Evolutionary conservation across 495 filamentous ascomycete genomes (phyloP).

Genomic region (Pyronema omphalodes): DNA sequence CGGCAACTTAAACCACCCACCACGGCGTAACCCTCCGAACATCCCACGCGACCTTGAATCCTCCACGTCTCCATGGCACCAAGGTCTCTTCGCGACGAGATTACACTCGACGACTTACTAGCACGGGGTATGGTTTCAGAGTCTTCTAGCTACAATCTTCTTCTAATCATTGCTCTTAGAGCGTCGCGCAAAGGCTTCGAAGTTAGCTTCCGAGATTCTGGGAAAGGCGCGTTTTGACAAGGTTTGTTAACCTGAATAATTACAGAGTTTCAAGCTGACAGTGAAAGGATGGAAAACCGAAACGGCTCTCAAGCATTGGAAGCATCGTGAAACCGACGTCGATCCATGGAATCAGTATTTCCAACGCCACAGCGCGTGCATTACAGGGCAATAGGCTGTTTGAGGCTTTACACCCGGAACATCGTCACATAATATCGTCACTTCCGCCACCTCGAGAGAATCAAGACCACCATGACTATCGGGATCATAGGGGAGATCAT

Average conservation of each 20-base stretch:
- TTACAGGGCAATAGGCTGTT: conserved; percentile 25
- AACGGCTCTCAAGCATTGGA: no score
- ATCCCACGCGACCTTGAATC: no score
- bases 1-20: no score
- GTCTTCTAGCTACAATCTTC: not conserved
- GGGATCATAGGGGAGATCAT: no score
- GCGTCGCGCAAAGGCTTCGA: conserved; percentile 18
- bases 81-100: not conserved
- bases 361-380: conserved; percentile 19
- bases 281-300: no score
- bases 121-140: conserved; percentile 13
- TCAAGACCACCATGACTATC: no score
- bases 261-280: not conserved
- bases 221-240: conserved; percentile 14
- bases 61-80: no score
- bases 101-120: conserved; percentile 21
- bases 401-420: conserved; percentile 17
- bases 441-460: no score
- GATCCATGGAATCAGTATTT: conserved; percentile 24
- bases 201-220: conserved; percentile 18
- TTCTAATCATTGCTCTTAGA: conserved; percentile 3
- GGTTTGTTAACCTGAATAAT: not conserved
- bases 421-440: no score
- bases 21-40: no score
- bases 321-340: conserved; percentile 9